These are phyloP conservation scores for Pelagophyceae sp. DNA, from an alignment of 352 stramenopile species.

Conservation along the genomic window DNA sequence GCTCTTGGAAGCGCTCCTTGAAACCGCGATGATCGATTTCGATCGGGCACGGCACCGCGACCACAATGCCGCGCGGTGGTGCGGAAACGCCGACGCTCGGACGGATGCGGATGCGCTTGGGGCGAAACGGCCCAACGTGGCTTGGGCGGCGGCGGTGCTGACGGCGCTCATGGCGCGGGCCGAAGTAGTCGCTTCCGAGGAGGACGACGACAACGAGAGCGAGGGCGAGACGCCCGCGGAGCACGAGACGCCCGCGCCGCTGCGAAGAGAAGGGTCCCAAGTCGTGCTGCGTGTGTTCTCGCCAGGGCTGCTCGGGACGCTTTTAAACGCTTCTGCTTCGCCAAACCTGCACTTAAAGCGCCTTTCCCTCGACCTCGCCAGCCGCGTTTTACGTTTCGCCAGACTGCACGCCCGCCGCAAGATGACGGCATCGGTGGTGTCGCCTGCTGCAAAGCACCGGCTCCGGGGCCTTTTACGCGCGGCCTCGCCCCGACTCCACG, in stretches of 20 bases:
- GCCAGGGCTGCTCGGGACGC: not conserved
- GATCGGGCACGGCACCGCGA: not conserved
- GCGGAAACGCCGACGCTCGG: conserved; percentile 2
- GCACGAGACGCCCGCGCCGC: not conserved
- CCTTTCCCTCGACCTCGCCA: not conserved
- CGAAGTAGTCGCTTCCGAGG: no score
- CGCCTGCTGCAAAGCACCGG: no score
- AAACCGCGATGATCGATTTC: not conserved
- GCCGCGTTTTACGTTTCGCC: no score
- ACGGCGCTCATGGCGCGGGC: conserved; percentile 10
- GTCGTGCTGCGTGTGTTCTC: not conserved
- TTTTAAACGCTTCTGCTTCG: not conserved
- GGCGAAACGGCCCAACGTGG: conserved; percentile 26
- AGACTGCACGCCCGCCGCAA: no score
- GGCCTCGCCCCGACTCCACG: not conserved
- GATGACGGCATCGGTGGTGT: no score
- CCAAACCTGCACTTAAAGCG: not conserved
- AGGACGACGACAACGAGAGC: not conserved
- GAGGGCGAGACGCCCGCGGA: not conserved
- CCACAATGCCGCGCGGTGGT: not conserved
- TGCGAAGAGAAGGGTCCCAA: not conserved
- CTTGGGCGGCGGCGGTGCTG: conserved; percentile 21
- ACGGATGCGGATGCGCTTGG: conserved; percentile 24
- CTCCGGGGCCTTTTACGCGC: not conserved
- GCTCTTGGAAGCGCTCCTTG: not conserved